Conservation (phyloP, 2,329 filamentous ascomycete species). For the Periconia sp. region DNA sequence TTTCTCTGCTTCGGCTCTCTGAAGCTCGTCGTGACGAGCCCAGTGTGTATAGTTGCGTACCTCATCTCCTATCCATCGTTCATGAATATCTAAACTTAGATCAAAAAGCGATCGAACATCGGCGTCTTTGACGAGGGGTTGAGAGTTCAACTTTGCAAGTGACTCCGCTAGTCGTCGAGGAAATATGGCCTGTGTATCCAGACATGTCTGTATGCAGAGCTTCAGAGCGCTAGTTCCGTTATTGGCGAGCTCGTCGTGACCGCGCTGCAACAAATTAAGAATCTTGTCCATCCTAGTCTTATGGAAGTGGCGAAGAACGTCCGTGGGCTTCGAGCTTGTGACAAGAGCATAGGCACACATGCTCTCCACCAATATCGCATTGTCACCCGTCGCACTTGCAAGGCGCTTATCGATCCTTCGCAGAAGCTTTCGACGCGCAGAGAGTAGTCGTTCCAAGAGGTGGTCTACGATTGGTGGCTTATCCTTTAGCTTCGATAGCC, state of each 20-base stretch:
- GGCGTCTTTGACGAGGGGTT: slow-evolving; percentile 73
- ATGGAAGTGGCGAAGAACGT: slow-evolving; percentile 80
- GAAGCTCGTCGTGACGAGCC: slow-evolving; percentile 76
- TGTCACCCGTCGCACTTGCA: slow-evolving; percentile 44
- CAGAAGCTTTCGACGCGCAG: slow-evolving; percentile 68
- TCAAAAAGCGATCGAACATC: slow-evolving; percentile 70
- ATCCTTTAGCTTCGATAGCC: slow-evolving; percentile 62
- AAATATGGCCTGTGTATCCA: slow-evolving; percentile 77
- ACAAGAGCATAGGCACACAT: slow-evolving; percentile 83
- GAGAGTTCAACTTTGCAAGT: slow-evolving; percentile 70
- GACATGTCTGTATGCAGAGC: slow-evolving; percentile 77
- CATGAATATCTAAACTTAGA: slow-evolving; percentile 77
- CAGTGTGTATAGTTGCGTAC: slow-evolving; percentile 87
- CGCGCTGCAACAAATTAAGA: slow-evolving; percentile 63
- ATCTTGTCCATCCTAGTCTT: slow-evolving; percentile 74
- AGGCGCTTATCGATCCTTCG: slow-evolving; percentile 65
- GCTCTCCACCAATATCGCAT: slow-evolving; percentile 67
- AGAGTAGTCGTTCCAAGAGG: slow-evolving; percentile 68
- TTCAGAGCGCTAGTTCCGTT: slow-evolving; percentile 69
- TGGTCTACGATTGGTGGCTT: slow-evolving; percentile 64
- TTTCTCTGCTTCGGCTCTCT: slow-evolving; percentile 48
- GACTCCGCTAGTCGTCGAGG: slow-evolving; percentile 74
- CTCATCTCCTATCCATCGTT: slow-evolving; percentile 81
- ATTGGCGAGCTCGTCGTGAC: slow-evolving; percentile 52
- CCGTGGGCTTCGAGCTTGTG: slow-evolving; percentile 78